Base-by-base conservation (phyloP, 1,139 yeast genomes). In the Debaryomycetaceae sp. region DNA sequence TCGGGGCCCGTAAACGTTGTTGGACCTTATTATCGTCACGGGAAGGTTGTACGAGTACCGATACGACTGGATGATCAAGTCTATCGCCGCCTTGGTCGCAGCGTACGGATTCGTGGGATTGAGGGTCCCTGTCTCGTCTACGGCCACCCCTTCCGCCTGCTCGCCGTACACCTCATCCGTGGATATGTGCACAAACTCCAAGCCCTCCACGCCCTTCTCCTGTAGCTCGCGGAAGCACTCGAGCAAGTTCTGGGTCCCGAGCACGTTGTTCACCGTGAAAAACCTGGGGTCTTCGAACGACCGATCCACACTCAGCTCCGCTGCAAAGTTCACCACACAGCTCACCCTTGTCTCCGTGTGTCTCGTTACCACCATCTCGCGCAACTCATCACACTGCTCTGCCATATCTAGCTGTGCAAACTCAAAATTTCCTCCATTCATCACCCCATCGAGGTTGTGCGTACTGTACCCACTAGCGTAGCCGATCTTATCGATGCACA, bases 91-190 rank as follows among this genome's bases (percentile, higher is more conserved):
- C 53, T 81, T 81, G 20, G 82, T 67, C 0, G 85, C 84, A 2
- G 85, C 68, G 49, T 81, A 81, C 1, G 85, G 85, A 50, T 79
- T 80, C 0, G 85, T 74, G 1, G 86, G 86, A 11, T 63, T 60
- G 29, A 81, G 56, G 1, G 54, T 52, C 2, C 71, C 63, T 0
- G 60, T 45, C 52, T 78, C 83, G 6, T 57, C 52, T n/a, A 69
- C 70, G 5, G 48, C 45, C 6, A 47, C 49, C 5, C 56, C 62
- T n/a, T 61, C 66, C 1, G 34, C 27, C 34, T 54, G 57, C 45
- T 70, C 75, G 1, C 85, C 85, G 49, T 81, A 81, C 0, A 81
- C 85, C 50, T 81, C 86, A 53, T 81, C 86, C 0, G 86, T 80
- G 3, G 85, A 80, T 49, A 81, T 65, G 54, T 80, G 84, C 4